phyloP scores from a whole-genome alignment of 192 early-diverging fungal genomes.

The Coemansia sp. region DNA sequence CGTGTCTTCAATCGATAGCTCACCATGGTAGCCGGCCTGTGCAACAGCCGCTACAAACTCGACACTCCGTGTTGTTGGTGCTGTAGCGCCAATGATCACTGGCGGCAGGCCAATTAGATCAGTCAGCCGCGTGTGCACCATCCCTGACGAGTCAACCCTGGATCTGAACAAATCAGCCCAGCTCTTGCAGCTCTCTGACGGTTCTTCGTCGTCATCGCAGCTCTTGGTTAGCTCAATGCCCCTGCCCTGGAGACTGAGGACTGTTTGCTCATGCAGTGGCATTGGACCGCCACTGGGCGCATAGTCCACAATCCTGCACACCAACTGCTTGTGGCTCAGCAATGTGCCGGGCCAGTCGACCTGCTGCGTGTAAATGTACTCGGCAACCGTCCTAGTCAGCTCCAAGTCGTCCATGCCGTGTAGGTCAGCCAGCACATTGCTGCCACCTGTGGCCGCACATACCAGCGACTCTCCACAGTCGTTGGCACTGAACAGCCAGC shows the following conservation, averaged over 20 bases:
- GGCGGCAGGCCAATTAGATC: slow-evolving; percentile 73
- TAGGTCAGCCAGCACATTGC: neutral
- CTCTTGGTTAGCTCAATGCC: slow-evolving; percentile 71
- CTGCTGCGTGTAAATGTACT: slow-evolving; percentile 22
- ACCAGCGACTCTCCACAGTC: slow-evolving; percentile 67
- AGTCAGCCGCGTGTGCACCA: slow-evolving; percentile 72
- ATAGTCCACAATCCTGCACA: slow-evolving; percentile 83
- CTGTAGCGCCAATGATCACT: slow-evolving; percentile 87
- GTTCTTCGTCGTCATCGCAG: no score
- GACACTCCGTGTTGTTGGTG: slow-evolving; percentile 76
- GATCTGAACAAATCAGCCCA: neutral
- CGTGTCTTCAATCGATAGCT: slow-evolving; percentile 83
- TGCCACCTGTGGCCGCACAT: slow-evolving; percentile 63
- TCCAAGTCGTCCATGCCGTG: neutral
- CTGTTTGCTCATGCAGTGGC: slow-evolving; percentile 58
- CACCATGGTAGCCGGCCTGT: slow-evolving; percentile 90
- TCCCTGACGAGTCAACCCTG: slow-evolving; percentile 56
- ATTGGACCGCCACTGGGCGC: slow-evolving; percentile 75
- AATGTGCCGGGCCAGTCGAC: slow-evolving; percentile 30
- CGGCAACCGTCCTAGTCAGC: slow-evolving; percentile 11
- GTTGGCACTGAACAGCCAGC: slow-evolving; percentile 61
- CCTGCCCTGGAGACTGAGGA: slow-evolving; percentile 80
- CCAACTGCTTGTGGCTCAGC: neutral
- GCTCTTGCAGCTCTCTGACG: no score
- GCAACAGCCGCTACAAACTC: slow-evolving; percentile 83